Percentiles rank a stretch among this genome's conserved stretches.
phyloP scores from a whole-genome alignment of 352 stramenopile species.

The Phytophthora kernoviae region DNA sequence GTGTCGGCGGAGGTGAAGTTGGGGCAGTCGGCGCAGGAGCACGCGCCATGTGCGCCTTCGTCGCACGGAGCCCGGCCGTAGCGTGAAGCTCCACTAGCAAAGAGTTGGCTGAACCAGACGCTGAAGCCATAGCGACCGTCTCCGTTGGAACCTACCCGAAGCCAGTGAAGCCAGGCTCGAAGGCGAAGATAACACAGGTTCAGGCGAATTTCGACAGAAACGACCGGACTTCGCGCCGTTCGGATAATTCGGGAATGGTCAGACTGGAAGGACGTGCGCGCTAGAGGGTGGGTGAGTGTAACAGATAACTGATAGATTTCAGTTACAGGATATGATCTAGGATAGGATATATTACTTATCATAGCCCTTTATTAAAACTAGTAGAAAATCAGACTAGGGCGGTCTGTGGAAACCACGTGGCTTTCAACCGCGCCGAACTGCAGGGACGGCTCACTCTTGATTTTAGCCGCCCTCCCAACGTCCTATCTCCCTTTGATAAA shows the following conservation, averaged over 20 bases:
- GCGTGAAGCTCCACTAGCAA: neutral
- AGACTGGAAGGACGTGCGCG: neutral
- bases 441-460: too few species aligned
- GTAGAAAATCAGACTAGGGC: too few species aligned
- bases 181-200: neutral
- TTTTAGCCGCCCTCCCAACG: too few species aligned
- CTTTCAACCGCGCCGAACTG: too few species aligned
- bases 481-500: too few species aligned
- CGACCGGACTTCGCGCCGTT: neutral
- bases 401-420: too few species aligned
- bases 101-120: neutral
- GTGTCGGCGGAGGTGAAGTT: neutral
- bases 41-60: neutral
- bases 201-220: neutral
- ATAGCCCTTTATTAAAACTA: too few species aligned
- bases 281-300: neutral
- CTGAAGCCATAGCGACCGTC: neutral
- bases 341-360: too few species aligned
- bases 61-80: neutral
- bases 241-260: neutral
- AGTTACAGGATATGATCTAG: too few species aligned
- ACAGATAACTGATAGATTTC: neutral
- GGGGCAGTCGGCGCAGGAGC: neutral
- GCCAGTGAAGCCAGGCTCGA: neutral
- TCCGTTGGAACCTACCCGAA: neutral